Evolutionary conservation across 441 rosid species (phyloP).

Genomic region (Erodium trifolium): DNA sequence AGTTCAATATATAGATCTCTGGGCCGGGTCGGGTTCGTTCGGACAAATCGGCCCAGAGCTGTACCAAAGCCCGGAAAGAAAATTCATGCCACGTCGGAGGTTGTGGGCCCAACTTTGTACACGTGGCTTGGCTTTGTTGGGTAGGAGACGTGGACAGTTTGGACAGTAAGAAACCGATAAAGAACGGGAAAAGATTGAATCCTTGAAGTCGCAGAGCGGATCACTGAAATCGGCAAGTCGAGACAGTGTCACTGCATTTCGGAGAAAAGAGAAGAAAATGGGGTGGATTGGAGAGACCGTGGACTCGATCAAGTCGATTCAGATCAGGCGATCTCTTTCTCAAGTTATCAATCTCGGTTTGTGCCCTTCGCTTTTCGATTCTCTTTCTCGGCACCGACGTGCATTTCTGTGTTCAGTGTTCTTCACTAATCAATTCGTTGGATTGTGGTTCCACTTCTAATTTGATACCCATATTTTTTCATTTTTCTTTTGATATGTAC

Average conservation of each 20-base stretch:
- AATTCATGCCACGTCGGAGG: background rate
- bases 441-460: too few species aligned
- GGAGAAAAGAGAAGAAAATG: constrained; percentile 17
- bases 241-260: background rate
- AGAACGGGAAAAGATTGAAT: background rate
- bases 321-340: constrained; percentile 29
- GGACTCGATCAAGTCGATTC: constrained; percentile 30
- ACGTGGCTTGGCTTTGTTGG: too few species aligned
- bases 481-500: too few species aligned
- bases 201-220: background rate
- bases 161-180: too few species aligned
- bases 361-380: constrained; percentile 7
- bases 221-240: background rate
- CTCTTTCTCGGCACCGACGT: background rate
- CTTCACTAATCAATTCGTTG: too few species aligned
- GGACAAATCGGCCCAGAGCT: background rate
- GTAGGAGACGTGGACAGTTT: too few species aligned
- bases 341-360: constrained; percentile 37
- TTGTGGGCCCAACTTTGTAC: background rate
- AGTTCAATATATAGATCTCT: background rate
- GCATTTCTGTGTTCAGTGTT: too few species aligned
- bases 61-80: background rate
- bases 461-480: too few species aligned
- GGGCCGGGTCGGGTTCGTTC: background rate
- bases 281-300: constrained; percentile 28